Percentiles rank a stretch among this genome's conserved stretches.
phyloP scores from a whole-genome alignment of 768 basidiomycete species.

The Boletus rubropictus region DNA sequence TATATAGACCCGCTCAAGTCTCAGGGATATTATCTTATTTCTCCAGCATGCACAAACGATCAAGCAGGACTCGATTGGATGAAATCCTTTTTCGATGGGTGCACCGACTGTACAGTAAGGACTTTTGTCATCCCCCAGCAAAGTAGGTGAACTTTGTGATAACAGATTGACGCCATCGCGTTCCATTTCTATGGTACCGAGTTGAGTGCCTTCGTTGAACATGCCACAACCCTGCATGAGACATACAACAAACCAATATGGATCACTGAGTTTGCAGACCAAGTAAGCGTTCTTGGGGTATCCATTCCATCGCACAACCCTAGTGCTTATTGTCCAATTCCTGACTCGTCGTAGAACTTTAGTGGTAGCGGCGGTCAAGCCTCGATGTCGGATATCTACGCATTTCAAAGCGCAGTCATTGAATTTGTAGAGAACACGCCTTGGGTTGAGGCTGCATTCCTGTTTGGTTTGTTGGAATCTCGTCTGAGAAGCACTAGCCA shows the following conservation, averaged over 20 bases:
- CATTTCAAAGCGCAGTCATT: constrained; percentile 44
- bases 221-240: constrained; percentile 45
- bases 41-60: constrained; percentile 66
- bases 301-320: neutral
- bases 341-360: constrained; percentile 43
- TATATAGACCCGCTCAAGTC: constrained; percentile 57
- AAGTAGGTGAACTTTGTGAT: neutral
- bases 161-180: constrained; percentile 54
- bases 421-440: constrained; percentile 41
- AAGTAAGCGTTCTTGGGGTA: constrained; percentile 33
- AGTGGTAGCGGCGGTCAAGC: constrained; percentile 39
- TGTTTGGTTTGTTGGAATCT: constrained; percentile 52
- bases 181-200: constrained; percentile 69
- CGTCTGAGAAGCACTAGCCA: neutral
- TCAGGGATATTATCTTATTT: constrained; percentile 55
- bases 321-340: neutral
- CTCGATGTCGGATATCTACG: constrained; percentile 34
- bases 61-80: constrained; percentile 65
- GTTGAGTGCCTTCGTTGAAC: constrained; percentile 43
- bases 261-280: constrained; percentile 71
- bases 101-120: constrained; percentile 50
- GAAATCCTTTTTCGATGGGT: constrained; percentile 47
- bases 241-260: constrained; percentile 44
- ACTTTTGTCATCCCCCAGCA: neutral
- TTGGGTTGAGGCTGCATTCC: constrained; percentile 40